phyloP scores from a whole-genome alignment of 225 moss, liverwort and hornwort species.

The Marchantia polymorpha region DNA sequence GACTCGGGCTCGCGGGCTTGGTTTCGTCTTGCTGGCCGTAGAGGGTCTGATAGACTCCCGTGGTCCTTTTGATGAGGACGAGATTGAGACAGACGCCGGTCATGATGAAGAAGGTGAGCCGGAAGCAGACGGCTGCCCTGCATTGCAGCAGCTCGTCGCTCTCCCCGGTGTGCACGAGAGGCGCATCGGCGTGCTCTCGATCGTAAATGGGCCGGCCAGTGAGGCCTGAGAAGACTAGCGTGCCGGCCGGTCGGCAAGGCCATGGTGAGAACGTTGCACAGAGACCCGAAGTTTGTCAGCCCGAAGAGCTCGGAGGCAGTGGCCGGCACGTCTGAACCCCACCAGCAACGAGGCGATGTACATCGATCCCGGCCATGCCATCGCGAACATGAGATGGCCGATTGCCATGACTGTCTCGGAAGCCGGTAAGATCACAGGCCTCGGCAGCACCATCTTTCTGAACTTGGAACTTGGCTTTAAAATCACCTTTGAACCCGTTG shows the following conservation, averaged over 20 bases:
- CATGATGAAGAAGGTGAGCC: slow-evolving; percentile 44
- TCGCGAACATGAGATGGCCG: slow-evolving; percentile 63
- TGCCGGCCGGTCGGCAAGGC: slow-evolving; percentile 41
- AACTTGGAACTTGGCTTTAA: no score
- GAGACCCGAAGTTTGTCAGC: slow-evolving; percentile 37
- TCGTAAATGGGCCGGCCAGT: slow-evolving; percentile 48
- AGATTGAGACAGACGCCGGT: slow-evolving; percentile 36
- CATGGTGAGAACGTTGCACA: slow-evolving; percentile 48
- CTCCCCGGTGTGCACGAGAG: neutral
- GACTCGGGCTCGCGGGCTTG: slow-evolving; percentile 10
- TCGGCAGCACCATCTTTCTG: slow-evolving; percentile 49
- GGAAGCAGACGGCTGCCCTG: slow-evolving; percentile 39
- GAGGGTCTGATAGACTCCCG: slow-evolving; percentile 34
- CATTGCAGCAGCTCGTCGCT: slow-evolving; percentile 8
- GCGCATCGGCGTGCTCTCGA: slow-evolving; percentile 3
- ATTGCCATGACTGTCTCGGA: slow-evolving; percentile 75
- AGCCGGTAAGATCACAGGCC: slow-evolving; percentile 62
- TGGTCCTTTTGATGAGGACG: slow-evolving; percentile 38
- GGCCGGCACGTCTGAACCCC: slow-evolving; percentile 48
- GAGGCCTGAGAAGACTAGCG: slow-evolving; percentile 41
- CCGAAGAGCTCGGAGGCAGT: slow-evolving; percentile 52
- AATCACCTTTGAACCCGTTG: no score
- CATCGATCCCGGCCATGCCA: slow-evolving; percentile 62
- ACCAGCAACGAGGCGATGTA: slow-evolving; percentile 55
- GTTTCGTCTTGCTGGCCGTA: slow-evolving; percentile 32